phyloP scores from a whole-genome alignment of 2,329 filamentous ascomycete genomes.

The Thelonectria rubi region DNA sequence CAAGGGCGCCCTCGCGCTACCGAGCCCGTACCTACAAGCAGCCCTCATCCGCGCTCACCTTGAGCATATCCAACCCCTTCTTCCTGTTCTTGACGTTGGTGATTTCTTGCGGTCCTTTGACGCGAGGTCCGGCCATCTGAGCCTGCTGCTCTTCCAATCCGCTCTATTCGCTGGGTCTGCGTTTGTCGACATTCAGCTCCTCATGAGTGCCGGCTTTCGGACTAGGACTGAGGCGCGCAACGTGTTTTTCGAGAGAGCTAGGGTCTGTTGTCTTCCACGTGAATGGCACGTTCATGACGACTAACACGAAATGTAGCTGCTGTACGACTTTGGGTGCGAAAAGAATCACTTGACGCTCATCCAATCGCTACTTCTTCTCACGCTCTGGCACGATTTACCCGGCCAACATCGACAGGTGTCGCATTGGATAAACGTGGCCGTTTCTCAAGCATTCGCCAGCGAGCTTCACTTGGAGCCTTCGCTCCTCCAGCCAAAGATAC shows the following conservation, averaged over 20 bases:
- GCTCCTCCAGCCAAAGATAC: slow-evolving; percentile 74
- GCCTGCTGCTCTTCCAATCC: slow-evolving; percentile 87
- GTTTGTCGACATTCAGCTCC: slow-evolving; percentile 79
- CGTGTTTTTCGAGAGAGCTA: slow-evolving; percentile 85
- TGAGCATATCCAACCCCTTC: slow-evolving; percentile 82
- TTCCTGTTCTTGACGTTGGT: slow-evolving; percentile 65
- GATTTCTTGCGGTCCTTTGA: slow-evolving; percentile 68
- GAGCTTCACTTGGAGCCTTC: slow-evolving; percentile 85
- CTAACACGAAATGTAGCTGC: slow-evolving; percentile 58
- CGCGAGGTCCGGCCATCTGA: slow-evolving; percentile 72
- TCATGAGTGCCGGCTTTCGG: slow-evolving; percentile 79
- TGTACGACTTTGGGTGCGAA: slow-evolving; percentile 96
- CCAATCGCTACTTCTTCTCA: slow-evolving; percentile 88
- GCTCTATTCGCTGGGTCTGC: slow-evolving; percentile 92
- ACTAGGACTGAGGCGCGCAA: slow-evolving; percentile 83
- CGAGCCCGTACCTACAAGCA: slow-evolving; percentile 73
- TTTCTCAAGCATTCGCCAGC: slow-evolving; percentile 90
- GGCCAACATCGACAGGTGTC: slow-evolving; percentile 96
- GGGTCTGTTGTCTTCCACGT: slow-evolving; percentile 61
- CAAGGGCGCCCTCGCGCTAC: slow-evolving; percentile 84
- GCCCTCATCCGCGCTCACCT: slow-evolving; percentile 83
- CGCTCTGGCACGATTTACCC: slow-evolving; percentile 95
- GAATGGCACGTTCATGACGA: not conserved
- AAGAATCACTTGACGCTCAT: slow-evolving; percentile 87
- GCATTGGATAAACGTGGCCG: slow-evolving; percentile 97